Base-by-base conservation (phyloP, 768 basidiomycete genomes). In the Leccinum subgranulosum region DNA sequence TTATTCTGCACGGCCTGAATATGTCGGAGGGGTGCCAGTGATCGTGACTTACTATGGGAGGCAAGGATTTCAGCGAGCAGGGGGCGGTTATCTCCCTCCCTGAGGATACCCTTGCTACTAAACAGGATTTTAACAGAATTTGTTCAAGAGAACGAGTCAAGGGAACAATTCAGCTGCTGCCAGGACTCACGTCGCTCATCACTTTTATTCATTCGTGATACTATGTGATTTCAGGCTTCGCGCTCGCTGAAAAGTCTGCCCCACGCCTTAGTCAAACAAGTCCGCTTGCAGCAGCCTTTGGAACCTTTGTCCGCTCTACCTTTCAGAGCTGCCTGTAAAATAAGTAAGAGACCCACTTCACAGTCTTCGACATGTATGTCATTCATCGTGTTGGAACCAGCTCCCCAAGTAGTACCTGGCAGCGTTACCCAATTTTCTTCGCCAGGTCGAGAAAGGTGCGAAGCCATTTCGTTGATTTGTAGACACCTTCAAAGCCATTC, bases 301-400 rank as follows among this genome's bases (percentile, higher is more conserved):
- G 66, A 62, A 1, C 77, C 78, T 53, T 78, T 75, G 28, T 76
- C 75, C 2, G 78, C 77, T 47, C 64, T 73, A 3, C 76, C 78
- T 47, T 76, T 69, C 12, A 78, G 60, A 4, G 76, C 76, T 6
- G 75, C 76, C 28, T 77, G 70, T 33, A 80, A 64, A 33, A 79
- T 63, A 19, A 69, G 62, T 31, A 11, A 23, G 23, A 23, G 23
- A 21, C 73, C 74, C 48, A 60, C 63, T 0, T 74, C 23, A 23
- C 73, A 71, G 53, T 80, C 79, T 51, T 73, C 73, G 51, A 81
- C 74, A 48, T 80, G 78, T 6, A 77, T 66, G 39, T 71, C 75
- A 31, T 67, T 68, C 69, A 76, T 72, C 10, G 69, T 29, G 39
- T 77, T 79, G 36, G 64, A 2, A 23, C 23, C 63, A 6, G 69